Evolutionary conservation across 176 grass and related monocot species (phyloP).

Genomic region (Tuctoria greenei): DNA sequence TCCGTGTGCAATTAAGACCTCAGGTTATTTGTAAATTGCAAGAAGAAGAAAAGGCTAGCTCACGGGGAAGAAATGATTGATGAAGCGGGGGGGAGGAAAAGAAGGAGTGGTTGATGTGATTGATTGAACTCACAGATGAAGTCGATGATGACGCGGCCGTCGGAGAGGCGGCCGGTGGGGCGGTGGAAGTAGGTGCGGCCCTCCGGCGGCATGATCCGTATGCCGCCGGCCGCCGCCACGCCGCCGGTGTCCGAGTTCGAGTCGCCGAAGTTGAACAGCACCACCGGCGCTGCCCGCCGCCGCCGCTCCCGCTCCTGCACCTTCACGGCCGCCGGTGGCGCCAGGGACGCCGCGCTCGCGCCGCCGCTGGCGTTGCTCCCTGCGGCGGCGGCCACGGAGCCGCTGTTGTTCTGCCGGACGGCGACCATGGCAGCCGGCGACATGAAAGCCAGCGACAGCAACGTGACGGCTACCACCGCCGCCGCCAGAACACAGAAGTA

Average conservation of each 20-base stretch:
- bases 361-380: not conserved
- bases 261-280: slow-evolving; percentile 94
- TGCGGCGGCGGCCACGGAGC: slow-evolving; percentile 7
- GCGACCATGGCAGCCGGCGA: slow-evolving; percentile 44
- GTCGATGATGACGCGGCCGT: slow-evolving; percentile 90
- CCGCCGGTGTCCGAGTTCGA: slow-evolving; percentile 92
- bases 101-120: not conserved
- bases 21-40: not conserved
- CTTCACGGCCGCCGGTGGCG: not conserved
- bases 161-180: slow-evolving; percentile 74
- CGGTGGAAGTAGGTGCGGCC: slow-evolving; percentile 65
- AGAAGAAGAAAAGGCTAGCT: too few relatives aligned
- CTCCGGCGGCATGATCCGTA: slow-evolving; percentile 50
- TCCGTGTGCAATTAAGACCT: slow-evolving; percentile 2
- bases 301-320: not conserved
- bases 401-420: slow-evolving; percentile 46
- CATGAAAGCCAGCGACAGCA: slow-evolving; percentile 44
- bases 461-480: slow-evolving; percentile 35
- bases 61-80: not conserved
- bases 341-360: not conserved
- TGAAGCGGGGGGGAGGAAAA: not conserved
- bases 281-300: slow-evolving; percentile 40
- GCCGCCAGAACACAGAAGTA: slow-evolving; percentile 56
- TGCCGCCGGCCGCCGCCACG: slow-evolving; percentile 62
- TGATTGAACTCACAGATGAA: slow-evolving; percentile 74